Percentiles rank a stretch among this genome's conserved stretches.
phyloP scores from a whole-genome alignment of 306 rosid genomes.

The Casuarina cunninghamiana region DNA sequence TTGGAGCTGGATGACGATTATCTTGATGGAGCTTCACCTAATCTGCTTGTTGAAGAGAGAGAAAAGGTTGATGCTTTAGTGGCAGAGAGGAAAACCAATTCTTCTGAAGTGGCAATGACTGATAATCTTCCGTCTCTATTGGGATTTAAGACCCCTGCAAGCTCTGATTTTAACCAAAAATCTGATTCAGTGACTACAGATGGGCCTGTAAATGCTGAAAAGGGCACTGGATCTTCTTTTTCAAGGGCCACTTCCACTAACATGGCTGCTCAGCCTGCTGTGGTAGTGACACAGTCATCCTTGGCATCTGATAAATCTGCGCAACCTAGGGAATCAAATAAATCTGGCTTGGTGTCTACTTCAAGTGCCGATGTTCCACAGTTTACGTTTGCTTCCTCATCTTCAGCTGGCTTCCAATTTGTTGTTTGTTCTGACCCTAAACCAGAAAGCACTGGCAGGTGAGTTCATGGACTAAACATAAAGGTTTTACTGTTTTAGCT shows the following conservation, averaged over 20 bases:
- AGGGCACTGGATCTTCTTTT: slow-evolving; percentile 28
- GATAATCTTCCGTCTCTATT: slow-evolving; percentile 39
- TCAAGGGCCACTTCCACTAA: slow-evolving; percentile 25
- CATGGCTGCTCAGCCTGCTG: slow-evolving; percentile 26
- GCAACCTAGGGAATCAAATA: slow-evolving; percentile 34
- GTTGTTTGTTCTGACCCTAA: slow-evolving; percentile 40
- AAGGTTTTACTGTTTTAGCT: background rate
- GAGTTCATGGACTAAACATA: slow-evolving; percentile 23
- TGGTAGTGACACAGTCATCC: slow-evolving; percentile 27
- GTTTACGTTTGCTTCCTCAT: slow-evolving; percentile 31
- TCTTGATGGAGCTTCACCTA: slow-evolving; percentile 45
- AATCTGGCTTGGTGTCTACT: slow-evolving; percentile 24
- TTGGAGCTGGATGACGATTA: slow-evolving; percentile 72
- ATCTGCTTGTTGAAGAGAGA: slow-evolving; percentile 35
- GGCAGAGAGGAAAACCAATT: slow-evolving; percentile 32
- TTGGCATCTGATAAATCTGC: slow-evolving; percentile 38
- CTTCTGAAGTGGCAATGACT: slow-evolving; percentile 27
- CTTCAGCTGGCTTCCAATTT: slow-evolving; percentile 30
- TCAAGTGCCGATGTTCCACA: slow-evolving; percentile 34
- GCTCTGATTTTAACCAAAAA: slow-evolving; percentile 30
- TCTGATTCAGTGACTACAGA: slow-evolving; percentile 26
- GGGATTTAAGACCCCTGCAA: slow-evolving; percentile 30
- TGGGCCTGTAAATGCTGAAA: slow-evolving; percentile 40
- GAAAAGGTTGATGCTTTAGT: slow-evolving; percentile 30
- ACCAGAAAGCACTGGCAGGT: slow-evolving; percentile 61